Evolutionary conservation across 2,329 filamentous ascomycete species (phyloP).

Genomic region (Exophiala calicioides): DNA sequence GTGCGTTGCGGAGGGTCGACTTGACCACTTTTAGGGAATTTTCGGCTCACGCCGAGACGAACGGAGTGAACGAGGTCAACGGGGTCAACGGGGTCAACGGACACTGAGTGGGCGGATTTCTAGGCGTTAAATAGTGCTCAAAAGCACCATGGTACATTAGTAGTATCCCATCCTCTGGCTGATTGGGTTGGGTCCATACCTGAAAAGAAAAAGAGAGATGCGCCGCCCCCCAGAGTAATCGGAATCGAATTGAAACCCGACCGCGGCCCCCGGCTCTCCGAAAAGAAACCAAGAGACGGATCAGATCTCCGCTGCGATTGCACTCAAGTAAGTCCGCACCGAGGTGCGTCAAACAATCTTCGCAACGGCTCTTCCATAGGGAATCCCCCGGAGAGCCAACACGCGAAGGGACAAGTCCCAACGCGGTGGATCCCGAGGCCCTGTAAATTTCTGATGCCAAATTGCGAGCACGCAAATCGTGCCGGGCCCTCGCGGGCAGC

Average conservation of each 20-base stretch:
- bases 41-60: conserved; percentile 33
- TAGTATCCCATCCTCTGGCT: conserved; percentile 22
- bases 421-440: conserved; percentile 41
- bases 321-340: conserved; percentile 73
- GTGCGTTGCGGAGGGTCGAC: conserved; percentile 38
- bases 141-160: conserved; percentile 14
- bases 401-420: conserved; percentile 33
- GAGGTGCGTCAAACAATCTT: conserved; percentile 71
- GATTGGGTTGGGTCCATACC: conserved; percentile 12
- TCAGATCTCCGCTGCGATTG: conserved; percentile 80
- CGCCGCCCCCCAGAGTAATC: conserved; percentile 83
- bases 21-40: conserved; percentile 40
- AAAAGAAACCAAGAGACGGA: conserved; percentile 39
- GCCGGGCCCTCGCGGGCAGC: conserved; percentile 85
- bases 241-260: conserved; percentile 83
- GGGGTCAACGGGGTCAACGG: conserved; percentile 19
- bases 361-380: conserved; percentile 92
- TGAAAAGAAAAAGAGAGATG: conserved; percentile 56
- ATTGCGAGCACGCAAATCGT: conserved; percentile 72
- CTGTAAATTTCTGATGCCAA: conserved; percentile 90
- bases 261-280: conserved; percentile 35
- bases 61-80: conserved; percentile 22
- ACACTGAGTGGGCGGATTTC: conserved; percentile 5
- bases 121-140: not conserved
- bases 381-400: conserved; percentile 38